phyloP scores from a whole-genome alignment of 1,139 yeast genomes.

The Zygosaccharomyces pseudobailii region DNA sequence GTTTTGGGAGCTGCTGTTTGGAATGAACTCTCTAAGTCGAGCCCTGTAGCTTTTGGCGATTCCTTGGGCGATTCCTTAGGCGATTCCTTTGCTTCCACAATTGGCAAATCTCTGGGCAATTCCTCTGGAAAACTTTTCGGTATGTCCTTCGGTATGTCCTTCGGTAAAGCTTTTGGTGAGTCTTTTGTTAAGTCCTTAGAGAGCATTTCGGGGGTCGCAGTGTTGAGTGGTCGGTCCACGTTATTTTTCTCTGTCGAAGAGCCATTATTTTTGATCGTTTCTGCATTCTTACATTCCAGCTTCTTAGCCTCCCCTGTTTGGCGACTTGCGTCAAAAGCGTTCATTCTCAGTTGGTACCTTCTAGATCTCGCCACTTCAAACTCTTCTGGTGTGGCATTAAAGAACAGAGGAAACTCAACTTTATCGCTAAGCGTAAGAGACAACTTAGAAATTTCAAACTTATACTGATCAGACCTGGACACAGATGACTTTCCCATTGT shows the following conservation, averaged over 20 bases:
- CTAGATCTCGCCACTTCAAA: slow-evolving; percentile 24
- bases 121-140: too few species aligned
- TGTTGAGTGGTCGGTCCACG: not conserved
- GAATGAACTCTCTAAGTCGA: slow-evolving; percentile 4
- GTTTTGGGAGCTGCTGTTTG: slow-evolving; percentile 12
- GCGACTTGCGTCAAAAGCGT: slow-evolving; percentile 7
- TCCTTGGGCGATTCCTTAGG: not conserved
- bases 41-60: not conserved
- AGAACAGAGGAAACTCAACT: slow-evolving; percentile 27
- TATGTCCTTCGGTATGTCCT: too few species aligned
- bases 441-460: slow-evolving; percentile 29
- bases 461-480: slow-evolving; percentile 25
- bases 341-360: slow-evolving; percentile 20
- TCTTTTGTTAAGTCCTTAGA: slow-evolving; percentile 5
- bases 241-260: slow-evolving; percentile 2
- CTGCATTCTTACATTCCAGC: slow-evolving; percentile 1
- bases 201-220: too few species aligned
- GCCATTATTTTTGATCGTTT: not conserved
- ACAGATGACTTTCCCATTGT: slow-evolving; percentile 5
- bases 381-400: slow-evolving; percentile 28
- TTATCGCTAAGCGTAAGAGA: slow-evolving; percentile 14
- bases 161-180: too few species aligned
- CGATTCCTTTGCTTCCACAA: not conserved
- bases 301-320: slow-evolving; percentile 1
- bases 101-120: not conserved